A percentile compares a stretch with the other conserved stretches of the same genome.
Conservation (phyloP, 805 yeast genomes). For the Suhomyces tanzawaensis region DNA sequence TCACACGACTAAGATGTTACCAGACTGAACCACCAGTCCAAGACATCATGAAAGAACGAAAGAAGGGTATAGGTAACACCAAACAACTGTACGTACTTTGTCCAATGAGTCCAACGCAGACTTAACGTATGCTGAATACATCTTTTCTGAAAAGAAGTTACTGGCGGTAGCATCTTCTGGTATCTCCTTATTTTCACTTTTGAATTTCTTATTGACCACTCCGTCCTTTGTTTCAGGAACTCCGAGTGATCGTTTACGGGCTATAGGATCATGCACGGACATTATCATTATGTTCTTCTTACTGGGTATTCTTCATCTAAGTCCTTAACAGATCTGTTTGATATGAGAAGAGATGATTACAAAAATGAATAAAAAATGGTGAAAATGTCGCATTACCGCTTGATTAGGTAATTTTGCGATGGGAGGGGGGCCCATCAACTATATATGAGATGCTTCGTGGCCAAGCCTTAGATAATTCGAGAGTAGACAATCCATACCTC, state of each 20-base stretch:
- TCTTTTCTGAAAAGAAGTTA: constrained; percentile 31
- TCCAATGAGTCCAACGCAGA: constrained; percentile 72
- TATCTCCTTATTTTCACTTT: constrained; percentile 14
- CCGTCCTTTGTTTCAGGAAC: constrained; percentile 13
- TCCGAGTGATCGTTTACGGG: constrained; percentile 28
- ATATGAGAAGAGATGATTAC: constrained; percentile 9
- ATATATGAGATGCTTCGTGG: too few species aligned
- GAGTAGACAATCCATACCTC: too few species aligned
- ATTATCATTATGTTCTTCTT: constrained; percentile 27
- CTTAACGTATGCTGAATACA: constrained; percentile 49
- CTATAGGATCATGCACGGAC: constrained; percentile 37
- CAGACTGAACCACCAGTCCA: constrained; percentile 1
- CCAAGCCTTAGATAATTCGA: too few species aligned
- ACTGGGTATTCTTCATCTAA: constrained; percentile 3
- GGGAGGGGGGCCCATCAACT: too few species aligned
- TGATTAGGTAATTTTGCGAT: too few species aligned
- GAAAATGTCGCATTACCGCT: too few species aligned
- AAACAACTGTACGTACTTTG: constrained; percentile 34
- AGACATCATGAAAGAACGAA: constrained; percentile 4
- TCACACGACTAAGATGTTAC: constrained; percentile 4
- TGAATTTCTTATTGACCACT: constrained; percentile 16
- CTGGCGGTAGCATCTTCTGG: constrained; percentile 8
- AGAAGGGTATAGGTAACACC: constrained; percentile 2
- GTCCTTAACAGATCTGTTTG: neutral
- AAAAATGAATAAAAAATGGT: too few species aligned